Evolutionary conservation across 2,329 filamentous ascomycete species (phyloP).

Genomic region (Claviceps sp.): DNA sequence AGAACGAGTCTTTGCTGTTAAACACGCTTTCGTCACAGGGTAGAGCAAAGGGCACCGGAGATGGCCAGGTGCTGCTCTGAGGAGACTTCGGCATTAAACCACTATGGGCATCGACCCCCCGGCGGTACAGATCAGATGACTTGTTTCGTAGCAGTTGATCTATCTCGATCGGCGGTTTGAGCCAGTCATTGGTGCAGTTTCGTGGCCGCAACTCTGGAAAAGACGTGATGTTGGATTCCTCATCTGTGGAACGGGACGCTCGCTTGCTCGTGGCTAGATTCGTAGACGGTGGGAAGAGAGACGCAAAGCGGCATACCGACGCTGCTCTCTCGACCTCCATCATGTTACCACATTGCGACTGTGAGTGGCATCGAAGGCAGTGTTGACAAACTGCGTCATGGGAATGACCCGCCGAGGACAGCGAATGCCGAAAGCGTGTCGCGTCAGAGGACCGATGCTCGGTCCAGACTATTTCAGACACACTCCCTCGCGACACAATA

Average conservation of each 20-base stretch:
- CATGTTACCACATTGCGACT: background rate
- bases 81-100: constrained; percentile 6
- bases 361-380: background rate
- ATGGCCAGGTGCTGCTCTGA: constrained; percentile 4
- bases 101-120: constrained; percentile 19
- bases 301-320: background rate
- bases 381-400: background rate
- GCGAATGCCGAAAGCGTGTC: background rate
- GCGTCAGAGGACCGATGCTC: constrained; percentile 4
- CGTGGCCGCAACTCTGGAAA: constrained; percentile 21
- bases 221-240: constrained; percentile 18
- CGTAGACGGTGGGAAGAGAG: background rate
- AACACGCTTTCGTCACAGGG: constrained; percentile 12
- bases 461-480: constrained; percentile 19
- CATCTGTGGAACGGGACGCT: constrained; percentile 5
- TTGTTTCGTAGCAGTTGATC: constrained; percentile 6
- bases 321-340: background rate
- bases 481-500: constrained; percentile 16
- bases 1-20: constrained; percentile 11
- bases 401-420: background rate
- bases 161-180: constrained; percentile 12
- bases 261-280: background rate
- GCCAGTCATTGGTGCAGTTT: constrained; percentile 20
- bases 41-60: constrained; percentile 6
- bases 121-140: constrained; percentile 13